Base-by-base conservation (phyloP, 768 basidiomycete genomes). In the Calocybe gangraenosa region DNA sequence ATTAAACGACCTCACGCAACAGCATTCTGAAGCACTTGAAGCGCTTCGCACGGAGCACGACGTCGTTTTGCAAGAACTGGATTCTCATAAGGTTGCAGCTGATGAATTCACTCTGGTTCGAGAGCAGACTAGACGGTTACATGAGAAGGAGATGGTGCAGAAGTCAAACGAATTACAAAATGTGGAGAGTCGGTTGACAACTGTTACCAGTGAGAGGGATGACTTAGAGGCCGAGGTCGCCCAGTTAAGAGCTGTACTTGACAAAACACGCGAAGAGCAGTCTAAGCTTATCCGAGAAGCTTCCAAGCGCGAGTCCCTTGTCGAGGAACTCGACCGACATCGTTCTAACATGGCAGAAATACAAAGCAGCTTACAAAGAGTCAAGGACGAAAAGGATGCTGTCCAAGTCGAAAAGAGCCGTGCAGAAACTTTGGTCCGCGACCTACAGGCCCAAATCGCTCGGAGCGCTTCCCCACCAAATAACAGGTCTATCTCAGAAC, bases 381-480 rank as follows among this genome's bases (percentile, higher is more conserved):
- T 81, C 57, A 87, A 87, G 66, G 84, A 91, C 55, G 88, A 91
- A 66, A 87, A 87, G 63, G 91, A 89, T 59, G 71, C 57, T 13
- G 68, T 93, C 13, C 87, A 84, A 48, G 68, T 75, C 7, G 89
- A 93, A 67, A 87, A 82, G 65, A 69, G 50, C 51, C 79, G 74
- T 39, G 81, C 86, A 23, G 88, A 92, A 44, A 62, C 62, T 11
- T 60, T 82, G n/a, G 68, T 91, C 46, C 81, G 84, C 40, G 92
- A 94, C 38, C 69, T 92, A 19, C 89, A 93, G 61, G 79, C 78
- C 34, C 88, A 92, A 57, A 63, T 77, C 21, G 70, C 76, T 39
- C 79, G 84, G 42, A 80, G 75, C 53, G 72, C 78, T 21, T 77
- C 73, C 23, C 75, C 76, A 38, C 82, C 81, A 21, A 75, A 73